Evolutionary conservation across 495 filamentous ascomycete genomes (phyloP).

Genomic region (Lophiotrema nucula): DNA sequence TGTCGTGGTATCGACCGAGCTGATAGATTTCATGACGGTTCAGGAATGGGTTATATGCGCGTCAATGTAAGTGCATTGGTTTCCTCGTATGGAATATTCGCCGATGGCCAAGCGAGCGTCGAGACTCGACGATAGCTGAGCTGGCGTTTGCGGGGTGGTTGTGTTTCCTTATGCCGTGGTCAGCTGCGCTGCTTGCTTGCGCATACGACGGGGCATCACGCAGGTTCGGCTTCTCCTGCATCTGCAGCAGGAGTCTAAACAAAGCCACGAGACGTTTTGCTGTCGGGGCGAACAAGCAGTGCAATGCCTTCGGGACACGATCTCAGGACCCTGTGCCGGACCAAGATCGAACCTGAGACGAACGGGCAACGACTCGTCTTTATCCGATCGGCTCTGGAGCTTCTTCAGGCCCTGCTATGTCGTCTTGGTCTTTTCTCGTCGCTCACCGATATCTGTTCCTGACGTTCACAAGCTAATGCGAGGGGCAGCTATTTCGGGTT

Average conservation of each 20-base stretch:
- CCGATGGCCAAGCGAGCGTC: not conserved
- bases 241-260: too few relatives aligned
- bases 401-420: not conserved
- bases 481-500: constrained; percentile 35
- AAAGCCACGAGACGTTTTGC: too few relatives aligned
- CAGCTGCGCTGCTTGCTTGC: too few relatives aligned
- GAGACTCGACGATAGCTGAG: not conserved
- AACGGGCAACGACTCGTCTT: not conserved
- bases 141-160: constrained; percentile 11
- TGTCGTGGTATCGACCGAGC: constrained; percentile 28
- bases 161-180: too few relatives aligned
- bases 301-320: too few relatives aligned
- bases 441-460: constrained; percentile 11
- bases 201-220: too few relatives aligned
- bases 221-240: too few relatives aligned
- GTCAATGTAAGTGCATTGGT: constrained; percentile 30
- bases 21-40: constrained; percentile 24
- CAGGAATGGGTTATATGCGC: constrained; percentile 28
- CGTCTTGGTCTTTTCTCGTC: not conserved
- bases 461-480: constrained; percentile 26
- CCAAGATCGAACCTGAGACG: too few relatives aligned
- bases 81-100: constrained; percentile 15
- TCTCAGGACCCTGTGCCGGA: too few relatives aligned
- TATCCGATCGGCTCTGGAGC: not conserved
- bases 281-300: not conserved